A percentile compares a stretch with the other conserved stretches of the same genome.
phyloP scores from a whole-genome alignment of 768 basidiomycete genomes.

The Rhizopogon salebrosus region DNA sequence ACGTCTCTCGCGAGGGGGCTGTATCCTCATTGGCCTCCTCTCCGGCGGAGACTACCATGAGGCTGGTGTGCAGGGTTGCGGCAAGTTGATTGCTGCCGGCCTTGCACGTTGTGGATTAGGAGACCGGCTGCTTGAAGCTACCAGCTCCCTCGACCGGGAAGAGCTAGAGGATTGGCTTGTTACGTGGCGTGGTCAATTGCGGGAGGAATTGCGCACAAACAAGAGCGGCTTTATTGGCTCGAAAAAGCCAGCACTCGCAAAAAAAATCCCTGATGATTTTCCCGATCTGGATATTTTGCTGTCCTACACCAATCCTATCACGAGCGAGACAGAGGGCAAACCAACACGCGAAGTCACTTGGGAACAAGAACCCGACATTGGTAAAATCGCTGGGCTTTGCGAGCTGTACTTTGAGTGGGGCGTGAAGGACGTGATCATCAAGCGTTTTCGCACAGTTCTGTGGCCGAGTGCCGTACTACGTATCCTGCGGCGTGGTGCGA shows the following conservation, averaged over 20 bases:
- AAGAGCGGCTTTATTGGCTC: conserved; percentile 55
- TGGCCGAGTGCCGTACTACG: conserved; percentile 75
- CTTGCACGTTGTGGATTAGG: conserved; percentile 82
- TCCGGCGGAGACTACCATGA: conserved; percentile 90
- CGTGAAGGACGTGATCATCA: conserved; percentile 73
- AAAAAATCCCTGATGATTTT: conserved; percentile 59
- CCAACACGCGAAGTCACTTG: conserved; percentile 40
- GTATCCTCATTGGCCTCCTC: conserved; percentile 79
- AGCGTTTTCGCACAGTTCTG: conserved; percentile 77
- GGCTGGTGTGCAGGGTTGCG: conserved; percentile 63
- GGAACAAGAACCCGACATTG: conserved; percentile 60
- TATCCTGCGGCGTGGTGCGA: conserved; percentile 58
- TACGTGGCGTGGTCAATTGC: conserved; percentile 58
- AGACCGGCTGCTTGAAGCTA: conserved; percentile 60
- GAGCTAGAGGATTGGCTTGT: conserved; percentile 49
- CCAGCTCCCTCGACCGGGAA: conserved; percentile 38
- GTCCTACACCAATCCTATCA: conserved; percentile 76
- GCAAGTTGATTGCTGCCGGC: conserved; percentile 65
- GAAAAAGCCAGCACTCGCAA: conserved; percentile 62
- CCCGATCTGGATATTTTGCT: conserved; percentile 70
- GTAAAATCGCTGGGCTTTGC: conserved; percentile 70
- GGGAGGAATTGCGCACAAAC: conserved; percentile 65
- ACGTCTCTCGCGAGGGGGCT: conserved; percentile 54
- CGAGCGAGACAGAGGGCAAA: conserved; percentile 54
- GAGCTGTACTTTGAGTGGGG: conserved; percentile 95